Base-by-base conservation (phyloP, 495 filamentous ascomycete species). In the Hyaloscypha hepaticicola region DNA sequence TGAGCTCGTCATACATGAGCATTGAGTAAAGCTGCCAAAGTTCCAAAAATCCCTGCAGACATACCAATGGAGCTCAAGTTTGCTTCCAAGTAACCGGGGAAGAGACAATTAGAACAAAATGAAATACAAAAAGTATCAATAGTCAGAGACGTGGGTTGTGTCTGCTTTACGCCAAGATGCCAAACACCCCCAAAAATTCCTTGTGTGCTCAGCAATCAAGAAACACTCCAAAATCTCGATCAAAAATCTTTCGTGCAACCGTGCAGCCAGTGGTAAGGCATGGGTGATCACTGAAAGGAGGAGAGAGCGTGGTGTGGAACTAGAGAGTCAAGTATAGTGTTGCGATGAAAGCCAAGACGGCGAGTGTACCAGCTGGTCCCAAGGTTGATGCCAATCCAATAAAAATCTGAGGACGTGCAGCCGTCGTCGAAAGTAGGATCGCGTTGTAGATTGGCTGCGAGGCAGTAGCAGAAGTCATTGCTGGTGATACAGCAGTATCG, bases 41-140 rank as follows among this genome's bases (percentile, higher is more conserved):
- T 61, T 61, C 48, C 59, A 49, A 52, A 51, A 61, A 61, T 61
- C 33, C 22, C 52, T 61, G 26, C 59, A 61, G 58, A 49, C 58
- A 61, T 51, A 61, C 59, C 14, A 53, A 61, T 61, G 49, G 52
- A 61, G 59, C 45, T 33, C 59, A 31, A n/a, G 16, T 26, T 45
- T 31, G 11, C 41, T 61, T 29, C 25, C 33, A 22, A 60, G 24
- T n/a, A 49, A 4, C 58, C 12, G 45, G 11, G 25, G 51, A 34
- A 50, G 41, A 60, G 58, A 48, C 48, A 33, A 50, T n/a, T 33
- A 61, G 59, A 61, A 61, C 45, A 61, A 51, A 52, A 61, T 21
- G 48, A 52, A 31, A 51, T 61, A 53, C 59, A 61, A 61, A 61
- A 61, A 24, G 59, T 33, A 50, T 14, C 58, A 51, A 52, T 61